phyloP scores from a whole-genome alignment of 768 basidiomycete genomes.

The Suillus alpinus region DNA sequence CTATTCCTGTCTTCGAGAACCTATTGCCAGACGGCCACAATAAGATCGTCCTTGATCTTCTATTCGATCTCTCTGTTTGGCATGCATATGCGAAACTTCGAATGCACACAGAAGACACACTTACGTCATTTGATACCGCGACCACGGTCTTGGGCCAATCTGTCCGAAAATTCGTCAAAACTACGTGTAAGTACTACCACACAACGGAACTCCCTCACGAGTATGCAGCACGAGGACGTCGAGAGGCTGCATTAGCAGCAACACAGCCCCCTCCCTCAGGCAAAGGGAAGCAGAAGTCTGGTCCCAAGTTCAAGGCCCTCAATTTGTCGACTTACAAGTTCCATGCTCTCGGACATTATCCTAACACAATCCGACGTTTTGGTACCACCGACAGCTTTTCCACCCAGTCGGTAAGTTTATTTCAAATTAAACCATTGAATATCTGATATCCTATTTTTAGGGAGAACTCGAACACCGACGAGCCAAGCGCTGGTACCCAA shows the following conservation, averaged over 20 bases:
- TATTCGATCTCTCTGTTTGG: conserved; percentile 24
- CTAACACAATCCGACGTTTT: conserved; percentile 4
- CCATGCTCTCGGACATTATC: conserved; percentile 11
- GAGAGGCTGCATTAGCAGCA: conserved; percentile 2
- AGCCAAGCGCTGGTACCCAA: conserved; percentile 34
- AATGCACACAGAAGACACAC: conserved; percentile 21
- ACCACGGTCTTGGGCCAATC: conserved; percentile 15
- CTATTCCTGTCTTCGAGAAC: conserved; percentile 37
- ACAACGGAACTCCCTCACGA: conserved; percentile 32
- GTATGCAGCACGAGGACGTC: conserved; percentile 23
- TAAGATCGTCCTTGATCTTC: conserved; percentile 12
- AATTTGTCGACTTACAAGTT: conserved; percentile 15
- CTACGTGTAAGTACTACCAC: conserved; percentile 19
- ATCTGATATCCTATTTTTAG: conserved; percentile 18
- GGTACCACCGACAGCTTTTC: conserved; percentile 38
- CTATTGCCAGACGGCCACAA: conserved; percentile 25
- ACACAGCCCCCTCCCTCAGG: not conserved
- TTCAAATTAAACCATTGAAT: not conserved
- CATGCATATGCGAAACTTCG: conserved; percentile 30
- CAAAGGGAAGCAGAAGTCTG: not conserved
- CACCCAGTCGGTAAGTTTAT: conserved; percentile 29
- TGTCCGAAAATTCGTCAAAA: conserved; percentile 21
- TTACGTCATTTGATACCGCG: not conserved
- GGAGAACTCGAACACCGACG: conserved; percentile 37
- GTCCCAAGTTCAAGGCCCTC: conserved; percentile 9